Evolutionary conservation across 116 monocot genomes (phyloP).

Genomic region (Zostera marina): DNA sequence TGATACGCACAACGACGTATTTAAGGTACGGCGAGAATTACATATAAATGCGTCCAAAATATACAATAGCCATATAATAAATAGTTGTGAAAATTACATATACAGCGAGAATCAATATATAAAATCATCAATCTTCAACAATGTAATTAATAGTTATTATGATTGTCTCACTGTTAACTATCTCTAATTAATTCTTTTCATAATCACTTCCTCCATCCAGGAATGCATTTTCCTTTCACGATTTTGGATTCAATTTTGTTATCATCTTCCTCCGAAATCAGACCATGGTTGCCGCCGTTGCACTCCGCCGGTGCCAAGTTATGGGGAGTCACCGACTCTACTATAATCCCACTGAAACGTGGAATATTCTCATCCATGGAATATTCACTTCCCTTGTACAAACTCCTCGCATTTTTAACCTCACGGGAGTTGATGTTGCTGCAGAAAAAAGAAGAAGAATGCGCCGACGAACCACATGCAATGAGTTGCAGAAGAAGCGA

Average conservation of each 20-base stretch:
- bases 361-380: conserved; percentile 20
- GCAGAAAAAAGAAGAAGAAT: too few relatives aligned
- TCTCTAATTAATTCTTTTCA: not conserved
- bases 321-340: conserved; percentile 27
- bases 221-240: conserved; percentile 54
- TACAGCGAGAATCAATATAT: too few relatives aligned
- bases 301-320: conserved; percentile 1
- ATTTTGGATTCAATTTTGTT: conserved; percentile 6
- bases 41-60: too few relatives aligned
- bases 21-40: too few relatives aligned
- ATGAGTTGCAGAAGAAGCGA: conserved; percentile 3
- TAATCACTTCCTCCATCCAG: conserved; percentile 28
- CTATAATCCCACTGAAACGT: conserved; percentile 83
- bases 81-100: too few relatives aligned
- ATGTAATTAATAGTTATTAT: too few relatives aligned
- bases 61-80: too few relatives aligned
- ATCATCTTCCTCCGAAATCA: conserved; percentile 15
- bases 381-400: too few relatives aligned
- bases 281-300: conserved; percentile 40
- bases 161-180: too few relatives aligned
- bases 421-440: too few relatives aligned
- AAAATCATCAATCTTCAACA: too few relatives aligned
- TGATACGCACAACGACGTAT: too few relatives aligned
- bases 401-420: not conserved
- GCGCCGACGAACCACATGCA: not conserved